Conservation (phyloP, 768 basidiomycete genomes). For the Leucocoprinus leucothites region DNA sequence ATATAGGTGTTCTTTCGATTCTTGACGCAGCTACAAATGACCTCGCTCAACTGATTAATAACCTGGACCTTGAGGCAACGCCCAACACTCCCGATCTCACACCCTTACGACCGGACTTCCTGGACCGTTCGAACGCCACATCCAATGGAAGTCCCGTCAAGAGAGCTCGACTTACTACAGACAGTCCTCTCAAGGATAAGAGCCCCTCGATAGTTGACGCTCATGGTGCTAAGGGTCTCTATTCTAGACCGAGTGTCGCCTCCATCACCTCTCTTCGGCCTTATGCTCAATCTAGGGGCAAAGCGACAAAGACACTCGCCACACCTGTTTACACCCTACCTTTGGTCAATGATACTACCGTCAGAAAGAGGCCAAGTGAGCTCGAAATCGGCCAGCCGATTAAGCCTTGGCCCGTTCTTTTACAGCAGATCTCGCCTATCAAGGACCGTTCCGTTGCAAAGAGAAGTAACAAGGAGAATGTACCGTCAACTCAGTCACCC, state of each 20-base stretch:
- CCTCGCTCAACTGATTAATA: conserved; percentile 71
- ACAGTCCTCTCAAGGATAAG: conserved; percentile 36
- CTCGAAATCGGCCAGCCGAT: conserved; percentile 51
- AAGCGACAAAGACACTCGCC: conserved; percentile 6
- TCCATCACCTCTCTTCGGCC: conserved; percentile 35
- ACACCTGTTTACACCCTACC: conserved; percentile 6
- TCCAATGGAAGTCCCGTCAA: conserved; percentile 35
- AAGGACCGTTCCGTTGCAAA: not conserved
- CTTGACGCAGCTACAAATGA: conserved; percentile 82
- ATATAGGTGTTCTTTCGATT: conserved; percentile 56
- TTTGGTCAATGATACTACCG: conserved; percentile 4
- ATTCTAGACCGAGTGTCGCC: conserved; percentile 31
- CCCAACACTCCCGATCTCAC: conserved; percentile 51
- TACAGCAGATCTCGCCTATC: conserved; percentile 24
- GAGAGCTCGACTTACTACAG: conserved; percentile 20
- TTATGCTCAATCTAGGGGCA: conserved; percentile 24
- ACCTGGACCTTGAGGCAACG: conserved; percentile 80
- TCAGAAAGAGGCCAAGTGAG: conserved; percentile 12
- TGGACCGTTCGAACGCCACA: not conserved
- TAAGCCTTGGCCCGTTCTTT: conserved; percentile 55
- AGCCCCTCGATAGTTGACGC: not conserved
- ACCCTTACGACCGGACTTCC: conserved; percentile 31
- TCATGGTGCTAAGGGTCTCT: conserved; percentile 18
- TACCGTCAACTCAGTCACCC: conserved; percentile 13
- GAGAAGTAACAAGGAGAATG: conserved; percentile 20